These are phyloP conservation scores for Fusarium sublunatum DNA, from an alignment of 2,329 filamentous ascomycete genomes.

Conservation along the genomic window DNA sequence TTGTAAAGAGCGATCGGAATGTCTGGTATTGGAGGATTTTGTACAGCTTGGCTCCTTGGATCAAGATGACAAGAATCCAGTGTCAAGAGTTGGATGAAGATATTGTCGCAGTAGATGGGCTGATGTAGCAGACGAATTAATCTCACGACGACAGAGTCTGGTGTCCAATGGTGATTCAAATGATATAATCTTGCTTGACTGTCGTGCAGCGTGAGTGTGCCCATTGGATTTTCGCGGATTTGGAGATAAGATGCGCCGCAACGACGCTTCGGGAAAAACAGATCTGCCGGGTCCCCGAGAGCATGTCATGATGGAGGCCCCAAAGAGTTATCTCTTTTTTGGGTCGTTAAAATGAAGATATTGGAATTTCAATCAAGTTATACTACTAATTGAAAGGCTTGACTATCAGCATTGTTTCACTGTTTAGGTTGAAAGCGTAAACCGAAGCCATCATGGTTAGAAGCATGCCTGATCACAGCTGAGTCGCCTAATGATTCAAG, in stretches of 20 bases:
- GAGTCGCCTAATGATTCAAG: not conserved
- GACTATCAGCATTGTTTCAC: no score
- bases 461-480: not conserved
- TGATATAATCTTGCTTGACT: conserved; percentile 5
- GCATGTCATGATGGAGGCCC: conserved; percentile 4
- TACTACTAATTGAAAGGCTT: no score
- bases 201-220: conserved; percentile 1
- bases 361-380: not conserved
- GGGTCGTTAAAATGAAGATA: not conserved
- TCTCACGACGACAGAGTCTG: conserved; percentile 5
- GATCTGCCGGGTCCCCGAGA: conserved; percentile 42
- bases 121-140: not conserved
- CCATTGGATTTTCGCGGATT: conserved; percentile 24
- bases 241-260: conserved; percentile 17
- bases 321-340: not conserved
- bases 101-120: conserved; percentile 3
- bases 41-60: not conserved
- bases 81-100: not conserved
- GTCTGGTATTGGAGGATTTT: not conserved
- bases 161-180: conserved; percentile 5
- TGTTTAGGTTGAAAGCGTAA: no score
- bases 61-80: conserved; percentile 1
- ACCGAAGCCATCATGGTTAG: no score
- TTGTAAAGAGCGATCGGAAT: not conserved
- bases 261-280: conserved; percentile 40